A percentile compares a stretch with the other conserved stretches of the same genome.
These are phyloP conservation scores for Pseudopyricularia javanii DNA, from an alignment of 2,329 filamentous ascomycete species.

Conservation along the genomic window DNA sequence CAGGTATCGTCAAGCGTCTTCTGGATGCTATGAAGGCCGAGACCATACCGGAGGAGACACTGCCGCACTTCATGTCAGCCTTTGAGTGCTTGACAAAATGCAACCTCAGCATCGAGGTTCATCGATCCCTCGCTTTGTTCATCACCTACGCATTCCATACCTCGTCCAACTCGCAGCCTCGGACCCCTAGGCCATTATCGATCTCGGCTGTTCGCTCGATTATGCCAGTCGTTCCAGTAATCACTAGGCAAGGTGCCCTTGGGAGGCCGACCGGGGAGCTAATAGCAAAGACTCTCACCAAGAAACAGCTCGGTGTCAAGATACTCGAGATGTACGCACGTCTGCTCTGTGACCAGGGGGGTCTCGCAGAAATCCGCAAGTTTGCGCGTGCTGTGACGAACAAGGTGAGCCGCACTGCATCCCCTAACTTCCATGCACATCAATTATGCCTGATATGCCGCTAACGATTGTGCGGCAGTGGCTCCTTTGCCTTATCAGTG, in stretches of 20 bases:
- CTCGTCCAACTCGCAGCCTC: slow-evolving; percentile 30
- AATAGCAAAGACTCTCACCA: slow-evolving; percentile 33
- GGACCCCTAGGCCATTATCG: slow-evolving; percentile 36
- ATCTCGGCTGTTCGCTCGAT: slow-evolving; percentile 18
- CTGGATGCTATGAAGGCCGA: slow-evolving; percentile 86
- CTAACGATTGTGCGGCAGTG: slow-evolving; percentile 39
- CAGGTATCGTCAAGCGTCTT: slow-evolving; percentile 80
- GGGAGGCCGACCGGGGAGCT: slow-evolving; percentile 22
- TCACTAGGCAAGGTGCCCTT: slow-evolving; percentile 10
- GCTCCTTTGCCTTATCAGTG: slow-evolving; percentile 81
- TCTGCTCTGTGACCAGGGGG: slow-evolving; percentile 64
- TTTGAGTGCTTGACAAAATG: slow-evolving; percentile 70
- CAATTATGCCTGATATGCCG: neutral
- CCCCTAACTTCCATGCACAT: neutral
- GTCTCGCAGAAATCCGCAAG: slow-evolving; percentile 59
- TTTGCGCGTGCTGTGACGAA: slow-evolving; percentile 94
- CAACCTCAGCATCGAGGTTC: slow-evolving; percentile 71
- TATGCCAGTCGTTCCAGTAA: slow-evolving; percentile 18
- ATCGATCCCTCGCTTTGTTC: slow-evolving; percentile 79
- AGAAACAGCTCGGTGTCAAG: slow-evolving; percentile 59
- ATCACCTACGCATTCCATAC: slow-evolving; percentile 83
- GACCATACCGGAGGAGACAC: slow-evolving; percentile 55
- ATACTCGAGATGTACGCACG: slow-evolving; percentile 68
- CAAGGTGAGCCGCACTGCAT: slow-evolving; percentile 47
- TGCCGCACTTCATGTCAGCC: slow-evolving; percentile 65